Conservation (phyloP, 257 asterid genomes). For the Solanum paucissectum region DNA sequence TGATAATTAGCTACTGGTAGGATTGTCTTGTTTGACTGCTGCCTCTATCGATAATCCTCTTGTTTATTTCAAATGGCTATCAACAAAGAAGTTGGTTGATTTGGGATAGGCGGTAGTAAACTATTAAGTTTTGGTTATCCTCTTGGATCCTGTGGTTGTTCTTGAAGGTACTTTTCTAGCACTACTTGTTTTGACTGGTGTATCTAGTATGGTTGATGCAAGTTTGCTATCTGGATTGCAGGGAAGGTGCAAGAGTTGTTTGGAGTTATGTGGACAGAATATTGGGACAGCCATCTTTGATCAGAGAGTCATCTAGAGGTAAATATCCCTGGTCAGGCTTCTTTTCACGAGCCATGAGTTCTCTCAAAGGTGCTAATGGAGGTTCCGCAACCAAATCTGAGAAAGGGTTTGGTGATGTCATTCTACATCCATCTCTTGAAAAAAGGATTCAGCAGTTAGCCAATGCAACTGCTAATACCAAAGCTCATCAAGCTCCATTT, state of each 20-base stretch:
- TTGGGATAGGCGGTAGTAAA: not conserved
- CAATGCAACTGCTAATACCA: slow-evolving; percentile 78
- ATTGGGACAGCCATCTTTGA: slow-evolving; percentile 91
- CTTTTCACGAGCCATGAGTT: slow-evolving; percentile 43
- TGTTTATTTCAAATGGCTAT: not conserved
- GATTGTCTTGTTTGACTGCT: not conserved
- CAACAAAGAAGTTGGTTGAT: not conserved
- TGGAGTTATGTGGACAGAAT: slow-evolving; percentile 96
- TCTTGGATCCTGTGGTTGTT: not conserved
- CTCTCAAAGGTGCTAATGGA: slow-evolving; percentile 30
- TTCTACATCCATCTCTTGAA: slow-evolving; percentile 78
- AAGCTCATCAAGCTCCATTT: slow-evolving; percentile 85
- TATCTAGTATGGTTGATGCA: not conserved
- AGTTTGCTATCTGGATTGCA: slow-evolving; percentile 24
- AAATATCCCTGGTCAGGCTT: slow-evolving; percentile 93
- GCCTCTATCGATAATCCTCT: not conserved
- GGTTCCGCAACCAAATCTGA: slow-evolving; percentile 26
- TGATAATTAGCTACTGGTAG: not conserved
- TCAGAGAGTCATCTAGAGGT: slow-evolving; percentile 93
- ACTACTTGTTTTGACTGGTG: not conserved
- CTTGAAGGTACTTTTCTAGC: not conserved
- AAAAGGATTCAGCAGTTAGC: slow-evolving; percentile 74
- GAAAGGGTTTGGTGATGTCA: slow-evolving; percentile 72
- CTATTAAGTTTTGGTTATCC: not conserved
- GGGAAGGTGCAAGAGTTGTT: slow-evolving; percentile 91